phyloP scores from a whole-genome alignment of 805 yeast genomes.

The Metschnikowia kunwiensis region DNA sequence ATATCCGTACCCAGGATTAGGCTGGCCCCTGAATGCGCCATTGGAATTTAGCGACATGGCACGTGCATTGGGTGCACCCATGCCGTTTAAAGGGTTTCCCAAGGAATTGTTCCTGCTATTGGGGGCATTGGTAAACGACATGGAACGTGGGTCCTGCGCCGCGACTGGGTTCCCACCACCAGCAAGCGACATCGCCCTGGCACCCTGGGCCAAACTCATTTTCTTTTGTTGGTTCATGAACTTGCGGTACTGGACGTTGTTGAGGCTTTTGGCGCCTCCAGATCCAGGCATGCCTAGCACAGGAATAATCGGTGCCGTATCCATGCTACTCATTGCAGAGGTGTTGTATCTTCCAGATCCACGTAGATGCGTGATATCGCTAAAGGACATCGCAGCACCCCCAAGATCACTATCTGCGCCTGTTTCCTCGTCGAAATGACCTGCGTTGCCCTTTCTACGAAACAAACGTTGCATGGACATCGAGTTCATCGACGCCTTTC shows the following conservation, averaged over 20 bases:
- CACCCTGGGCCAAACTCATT: slow-evolving; percentile 45
- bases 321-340: slow-evolving; percentile 33
- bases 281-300: slow-evolving; percentile 43
- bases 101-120: slow-evolving; percentile 26
- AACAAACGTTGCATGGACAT: slow-evolving; percentile 41
- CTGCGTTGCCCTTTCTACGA: slow-evolving; percentile 34
- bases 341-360: slow-evolving; percentile 61
- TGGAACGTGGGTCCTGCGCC: slow-evolving; percentile 30
- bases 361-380: slow-evolving; percentile 59
- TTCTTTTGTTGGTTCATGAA: slow-evolving; percentile 68
- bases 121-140: slow-evolving; percentile 21
- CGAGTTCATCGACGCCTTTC: slow-evolving; percentile 40
- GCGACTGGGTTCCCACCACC: slow-evolving; percentile 34
- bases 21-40: slow-evolving; percentile 14
- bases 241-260: slow-evolving; percentile 64
- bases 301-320: slow-evolving; percentile 75
- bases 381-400: slow-evolving; percentile 49
- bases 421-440: slow-evolving; percentile 35
- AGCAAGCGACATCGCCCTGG: slow-evolving; percentile 43
- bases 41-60: slow-evolving; percentile 42
- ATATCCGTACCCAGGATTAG: slow-evolving; percentile 1
- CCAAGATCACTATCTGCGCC: slow-evolving; percentile 35
- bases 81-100: slow-evolving; percentile 9
- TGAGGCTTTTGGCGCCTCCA: slow-evolving; percentile 29
- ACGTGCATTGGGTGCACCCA: slow-evolving; percentile 31